Percentiles rank a stretch among this genome's conserved stretches.
phyloP scores from a whole-genome alignment of 139 green algal genomes.

The Tetraselmis chui region DNA sequence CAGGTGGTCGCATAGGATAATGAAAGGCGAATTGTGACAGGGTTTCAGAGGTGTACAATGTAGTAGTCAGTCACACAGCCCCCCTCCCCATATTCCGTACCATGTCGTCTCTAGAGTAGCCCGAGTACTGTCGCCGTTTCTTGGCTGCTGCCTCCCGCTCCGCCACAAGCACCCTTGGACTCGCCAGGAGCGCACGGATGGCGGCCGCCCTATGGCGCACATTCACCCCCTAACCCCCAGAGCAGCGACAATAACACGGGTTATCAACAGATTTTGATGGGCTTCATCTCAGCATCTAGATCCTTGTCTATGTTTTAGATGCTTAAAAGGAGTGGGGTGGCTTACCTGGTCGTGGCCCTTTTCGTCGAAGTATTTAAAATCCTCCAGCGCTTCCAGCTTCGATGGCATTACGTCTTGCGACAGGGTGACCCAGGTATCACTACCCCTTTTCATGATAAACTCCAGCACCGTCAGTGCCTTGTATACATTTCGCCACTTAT shows the following conservation, averaged over 20 bases:
- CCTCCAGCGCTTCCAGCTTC: conserved; percentile 50
- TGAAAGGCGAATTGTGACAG: too few relatives aligned
- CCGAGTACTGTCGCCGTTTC: conserved; percentile 26
- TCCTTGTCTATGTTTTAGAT: too few relatives aligned
- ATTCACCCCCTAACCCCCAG: conserved; percentile 78
- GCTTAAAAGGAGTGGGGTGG: not conserved
- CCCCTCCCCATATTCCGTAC: not conserved
- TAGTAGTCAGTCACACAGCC: too few relatives aligned
- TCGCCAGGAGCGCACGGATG: conserved; percentile 44
- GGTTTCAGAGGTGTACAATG: too few relatives aligned
- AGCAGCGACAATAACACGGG: too few relatives aligned
- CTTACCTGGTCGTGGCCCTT: conserved; percentile 22
- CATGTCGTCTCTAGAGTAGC: conserved; percentile 29
- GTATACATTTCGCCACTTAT: conserved; percentile 80
- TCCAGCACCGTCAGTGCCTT: conserved; percentile 82
- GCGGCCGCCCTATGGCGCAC: conserved; percentile 68
- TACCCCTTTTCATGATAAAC: conserved; percentile 62
- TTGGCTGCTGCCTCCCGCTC: conserved; percentile 27
- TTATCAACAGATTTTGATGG: too few relatives aligned
- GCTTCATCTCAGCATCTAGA: too few relatives aligned
- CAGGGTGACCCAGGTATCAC: conserved; percentile 27
- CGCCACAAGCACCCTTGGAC: conserved; percentile 33
- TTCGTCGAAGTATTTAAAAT: conserved; percentile 61
- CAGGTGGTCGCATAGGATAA: too few relatives aligned
- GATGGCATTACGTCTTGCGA: conserved; percentile 26